A percentile compares a stretch with the other conserved stretches of the same genome.
Evolutionary conservation across 2,329 filamentous ascomycete species (phyloP).

Genomic region (Elsinoe necatrix): DNA sequence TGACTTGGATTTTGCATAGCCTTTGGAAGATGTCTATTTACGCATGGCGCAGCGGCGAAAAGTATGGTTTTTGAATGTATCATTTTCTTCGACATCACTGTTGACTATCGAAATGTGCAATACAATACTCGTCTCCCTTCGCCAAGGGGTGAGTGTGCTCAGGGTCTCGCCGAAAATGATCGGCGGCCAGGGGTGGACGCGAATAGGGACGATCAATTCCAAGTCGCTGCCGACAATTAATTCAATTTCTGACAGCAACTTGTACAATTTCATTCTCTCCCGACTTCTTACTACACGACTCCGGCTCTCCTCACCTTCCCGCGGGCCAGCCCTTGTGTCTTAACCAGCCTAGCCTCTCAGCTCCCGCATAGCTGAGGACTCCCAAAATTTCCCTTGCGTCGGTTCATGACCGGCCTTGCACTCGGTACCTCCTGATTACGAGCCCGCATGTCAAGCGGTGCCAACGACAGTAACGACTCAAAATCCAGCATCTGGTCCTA

Average conservation of each 20-base stretch:
- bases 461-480: background rate
- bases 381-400: conserved; percentile 7
- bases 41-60: background rate
- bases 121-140: background rate
- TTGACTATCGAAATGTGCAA: background rate
- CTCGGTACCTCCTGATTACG: background rate
- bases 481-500: conserved; percentile 44
- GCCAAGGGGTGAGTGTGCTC: background rate
- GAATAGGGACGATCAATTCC: conserved; percentile 1
- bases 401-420: background rate
- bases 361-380: background rate
- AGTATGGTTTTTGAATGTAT: background rate
- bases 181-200: background rate
- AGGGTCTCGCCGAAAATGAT: conserved; percentile 5
- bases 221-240: background rate
- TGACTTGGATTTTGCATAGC: conserved; percentile 14
- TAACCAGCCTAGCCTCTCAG: too few species aligned
- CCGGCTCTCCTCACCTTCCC: background rate
- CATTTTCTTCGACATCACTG: background rate
- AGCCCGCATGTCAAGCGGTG: conserved; percentile 13
- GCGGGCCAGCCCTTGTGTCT: too few species aligned
- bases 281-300: background rate
- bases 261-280: background rate
- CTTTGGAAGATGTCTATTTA: background rate
- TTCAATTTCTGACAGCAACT: background rate